Percentiles rank a stretch among this genome's conserved stretches.
phyloP scores from a whole-genome alignment of 1,284 basidiomycete species.

The Calocybe gambosa region DNA sequence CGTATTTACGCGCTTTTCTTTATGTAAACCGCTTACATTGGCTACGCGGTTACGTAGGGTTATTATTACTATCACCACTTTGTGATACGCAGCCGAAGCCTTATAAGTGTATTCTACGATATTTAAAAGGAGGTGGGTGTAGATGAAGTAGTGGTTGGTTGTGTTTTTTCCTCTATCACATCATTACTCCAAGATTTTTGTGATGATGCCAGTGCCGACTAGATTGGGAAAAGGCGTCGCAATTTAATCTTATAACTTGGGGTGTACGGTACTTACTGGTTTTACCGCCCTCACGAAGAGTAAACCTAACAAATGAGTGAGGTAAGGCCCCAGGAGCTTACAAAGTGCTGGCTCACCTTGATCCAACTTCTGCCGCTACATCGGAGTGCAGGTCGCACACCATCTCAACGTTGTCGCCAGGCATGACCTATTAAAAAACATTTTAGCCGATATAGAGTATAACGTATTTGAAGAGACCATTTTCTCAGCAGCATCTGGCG shows the following conservation, averaged over 20 bases:
- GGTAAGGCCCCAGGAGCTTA: not conserved
- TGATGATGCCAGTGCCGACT: constrained; percentile 91
- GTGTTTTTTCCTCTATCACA: not conserved
- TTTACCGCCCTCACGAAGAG: constrained; percentile 94
- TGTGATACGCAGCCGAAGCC: not conserved
- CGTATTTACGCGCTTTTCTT: not conserved
- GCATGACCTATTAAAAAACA: constrained; percentile 71
- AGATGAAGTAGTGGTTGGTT: not conserved
- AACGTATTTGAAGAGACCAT: constrained; percentile 45
- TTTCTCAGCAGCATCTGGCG: constrained; percentile 71
- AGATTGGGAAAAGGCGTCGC: constrained; percentile 2
- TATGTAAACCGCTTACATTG: not conserved
- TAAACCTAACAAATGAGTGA: constrained; percentile 56
- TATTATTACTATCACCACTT: not conserved
- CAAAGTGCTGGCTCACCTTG: constrained; percentile 46
- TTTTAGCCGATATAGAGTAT: not conserved
- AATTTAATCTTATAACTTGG: constrained; percentile 1
- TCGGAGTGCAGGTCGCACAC: constrained; percentile 82
- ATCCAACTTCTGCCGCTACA: constrained; percentile 88
- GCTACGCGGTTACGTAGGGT: not conserved
- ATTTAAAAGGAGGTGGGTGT: constrained; percentile 10
- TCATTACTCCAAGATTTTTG: constrained; percentile 60
- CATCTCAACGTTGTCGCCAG: constrained; percentile 97
- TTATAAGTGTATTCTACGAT: not conserved
- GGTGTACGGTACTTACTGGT: constrained; percentile 55